Evolutionary conservation across 2,329 filamentous ascomycete genomes (phyloP).

Genomic region (Alternaria sp.): DNA sequence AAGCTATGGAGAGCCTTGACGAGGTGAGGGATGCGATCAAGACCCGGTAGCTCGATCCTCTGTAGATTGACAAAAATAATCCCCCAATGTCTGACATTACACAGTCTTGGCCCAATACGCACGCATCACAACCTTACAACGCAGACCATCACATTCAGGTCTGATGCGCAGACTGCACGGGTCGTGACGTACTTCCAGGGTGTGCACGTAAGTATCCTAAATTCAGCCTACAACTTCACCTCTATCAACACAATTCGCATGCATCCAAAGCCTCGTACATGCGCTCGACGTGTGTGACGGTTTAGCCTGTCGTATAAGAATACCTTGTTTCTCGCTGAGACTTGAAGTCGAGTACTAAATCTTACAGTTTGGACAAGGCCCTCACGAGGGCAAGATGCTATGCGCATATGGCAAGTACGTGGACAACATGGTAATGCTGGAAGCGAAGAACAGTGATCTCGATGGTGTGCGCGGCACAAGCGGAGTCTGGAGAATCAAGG

Average conservation of each 20-base stretch:
- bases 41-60: constrained; percentile 38
- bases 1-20: constrained; percentile 46
- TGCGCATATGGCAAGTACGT: constrained; percentile 55
- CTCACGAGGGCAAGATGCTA: constrained; percentile 53
- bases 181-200: constrained; percentile 55
- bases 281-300: neutral
- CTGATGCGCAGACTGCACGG: constrained; percentile 43
- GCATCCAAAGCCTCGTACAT: neutral
- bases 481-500: constrained; percentile 53
- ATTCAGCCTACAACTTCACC: neutral
- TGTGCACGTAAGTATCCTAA: constrained; percentile 37
- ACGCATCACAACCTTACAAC: constrained; percentile 57
- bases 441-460: constrained; percentile 29
- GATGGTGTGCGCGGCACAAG: constrained; percentile 50
- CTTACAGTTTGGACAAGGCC: constrained; percentile 52
- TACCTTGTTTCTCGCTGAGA: neutral
- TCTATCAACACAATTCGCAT: neutral
- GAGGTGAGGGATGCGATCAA: constrained; percentile 46
- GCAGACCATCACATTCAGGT: constrained; percentile 49
- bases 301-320: neutral
- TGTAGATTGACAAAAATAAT: neutral
- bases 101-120: constrained; percentile 51
- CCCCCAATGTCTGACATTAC: neutral
- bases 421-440: constrained; percentile 49
- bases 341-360: neutral